phyloP scores from a whole-genome alignment of 1,139 yeast species.

The Kodamaea anthophila region DNA sequence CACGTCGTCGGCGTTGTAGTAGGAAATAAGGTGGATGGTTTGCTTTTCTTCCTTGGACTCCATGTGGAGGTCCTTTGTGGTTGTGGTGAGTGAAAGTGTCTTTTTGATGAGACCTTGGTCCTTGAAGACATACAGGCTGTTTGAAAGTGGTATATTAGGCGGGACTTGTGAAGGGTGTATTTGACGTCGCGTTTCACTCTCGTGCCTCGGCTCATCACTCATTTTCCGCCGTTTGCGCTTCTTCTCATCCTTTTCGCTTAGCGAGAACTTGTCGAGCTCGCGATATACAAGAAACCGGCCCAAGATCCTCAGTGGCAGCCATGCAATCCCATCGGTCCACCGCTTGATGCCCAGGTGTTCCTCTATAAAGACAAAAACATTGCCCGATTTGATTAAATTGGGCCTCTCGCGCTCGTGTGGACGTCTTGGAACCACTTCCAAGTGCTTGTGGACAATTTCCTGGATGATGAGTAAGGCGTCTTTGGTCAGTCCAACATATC shows the following conservation, averaged over 20 bases:
- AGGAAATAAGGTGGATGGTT: slow-evolving; percentile 72
- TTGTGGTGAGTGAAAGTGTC: slow-evolving; percentile 59
- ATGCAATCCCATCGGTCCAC: slow-evolving; percentile 91
- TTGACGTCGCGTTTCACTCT: too few species aligned
- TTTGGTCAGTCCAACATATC: slow-evolving; percentile 74
- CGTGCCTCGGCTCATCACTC: slow-evolving; percentile 11
- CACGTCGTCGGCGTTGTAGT: slow-evolving; percentile 73
- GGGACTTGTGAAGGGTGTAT: slow-evolving; percentile 1
- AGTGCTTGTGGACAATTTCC: slow-evolving; percentile 57
- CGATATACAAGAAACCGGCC: slow-evolving; percentile 81
- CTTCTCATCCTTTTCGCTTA: slow-evolving; percentile 27
- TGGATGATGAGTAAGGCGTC: slow-evolving; percentile 84
- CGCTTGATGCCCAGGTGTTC: slow-evolving; percentile 78
- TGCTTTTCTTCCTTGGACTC: slow-evolving; percentile 26
- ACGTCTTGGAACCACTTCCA: slow-evolving; percentile 66
- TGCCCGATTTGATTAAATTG: slow-evolving; percentile 64
- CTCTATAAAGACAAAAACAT: slow-evolving; percentile 79
- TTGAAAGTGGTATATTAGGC: slow-evolving; percentile 6
- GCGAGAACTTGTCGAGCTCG: slow-evolving; percentile 58
- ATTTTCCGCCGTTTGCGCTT: slow-evolving; percentile 26
- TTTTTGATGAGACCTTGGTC: slow-evolving; percentile 78
- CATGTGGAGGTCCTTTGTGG: slow-evolving; percentile 29
- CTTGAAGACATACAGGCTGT: slow-evolving; percentile 58
- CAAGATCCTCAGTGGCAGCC: slow-evolving; percentile 86
- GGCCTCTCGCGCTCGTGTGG: slow-evolving; percentile 78